These are phyloP conservation scores for Filosporella fistucella DNA, from an alignment of 495 filamentous ascomycete genomes.

Conservation along the genomic window DNA sequence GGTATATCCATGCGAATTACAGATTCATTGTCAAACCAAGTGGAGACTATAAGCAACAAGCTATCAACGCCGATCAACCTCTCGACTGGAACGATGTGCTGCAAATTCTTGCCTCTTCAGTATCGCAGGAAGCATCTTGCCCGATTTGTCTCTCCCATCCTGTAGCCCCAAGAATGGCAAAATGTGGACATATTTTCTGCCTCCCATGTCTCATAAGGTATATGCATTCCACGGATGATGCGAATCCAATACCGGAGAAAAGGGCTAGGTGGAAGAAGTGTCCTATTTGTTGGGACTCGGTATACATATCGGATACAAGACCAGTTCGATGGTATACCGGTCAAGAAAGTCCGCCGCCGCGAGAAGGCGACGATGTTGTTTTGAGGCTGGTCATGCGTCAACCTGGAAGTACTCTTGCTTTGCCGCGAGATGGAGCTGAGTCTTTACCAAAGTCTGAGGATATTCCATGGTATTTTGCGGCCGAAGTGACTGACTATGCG, in stretches of 20 bases:
- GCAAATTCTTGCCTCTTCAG: conserved; percentile 84
- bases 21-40: conserved; percentile 88
- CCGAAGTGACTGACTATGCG: conserved; percentile 91
- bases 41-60: conserved; percentile 73
- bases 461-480: conserved; percentile 91
- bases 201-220: conserved; percentile 90
- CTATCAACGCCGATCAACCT: conserved; percentile 82
- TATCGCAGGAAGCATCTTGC: conserved; percentile 83
- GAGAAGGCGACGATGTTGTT: conserved; percentile 84
- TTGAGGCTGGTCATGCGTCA: conserved; percentile 77
- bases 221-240: conserved; percentile 81
- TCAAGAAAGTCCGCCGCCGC: conserved; percentile 74
- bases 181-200: conserved; percentile 97
- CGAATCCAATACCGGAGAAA: conserved; percentile 56
- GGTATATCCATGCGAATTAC: conserved; percentile 96
- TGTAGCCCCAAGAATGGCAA: conserved; percentile 94
- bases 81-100: conserved; percentile 88
- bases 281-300: conserved; percentile 88
- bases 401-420: conserved; percentile 74
- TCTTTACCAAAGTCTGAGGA: conserved; percentile 61
- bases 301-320: conserved; percentile 83
- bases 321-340: conserved; percentile 90
- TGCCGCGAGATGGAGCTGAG: conserved; percentile 81
- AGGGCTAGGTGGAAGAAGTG: conserved; percentile 88
- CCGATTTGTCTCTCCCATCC: conserved; percentile 87